Evolutionary conservation across 345 rosid genomes (phyloP).

Genomic region (Sonneratia alba): DNA sequence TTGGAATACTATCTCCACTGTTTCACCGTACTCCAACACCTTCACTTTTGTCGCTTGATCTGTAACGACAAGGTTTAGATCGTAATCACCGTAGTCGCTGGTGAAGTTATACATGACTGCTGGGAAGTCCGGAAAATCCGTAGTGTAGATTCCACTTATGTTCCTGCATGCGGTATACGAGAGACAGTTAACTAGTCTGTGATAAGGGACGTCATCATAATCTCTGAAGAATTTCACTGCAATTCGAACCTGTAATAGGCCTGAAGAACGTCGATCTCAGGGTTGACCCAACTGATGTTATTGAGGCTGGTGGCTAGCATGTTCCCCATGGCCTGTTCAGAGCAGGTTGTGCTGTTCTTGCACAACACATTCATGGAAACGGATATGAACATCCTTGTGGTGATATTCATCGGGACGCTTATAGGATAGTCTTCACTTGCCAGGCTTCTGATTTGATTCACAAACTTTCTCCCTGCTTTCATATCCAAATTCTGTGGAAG

Average conservation of each 20-base stretch:
- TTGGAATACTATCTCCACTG: neutral
- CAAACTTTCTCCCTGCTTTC: neutral
- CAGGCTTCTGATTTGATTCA: neutral
- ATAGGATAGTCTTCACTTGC: neutral
- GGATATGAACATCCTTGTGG: neutral
- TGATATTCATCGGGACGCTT: neutral
- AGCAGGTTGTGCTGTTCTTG: neutral
- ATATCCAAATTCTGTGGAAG: neutral
- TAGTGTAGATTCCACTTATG: neutral
- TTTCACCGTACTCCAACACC: neutral
- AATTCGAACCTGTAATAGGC: neutral
- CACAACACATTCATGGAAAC: neutral
- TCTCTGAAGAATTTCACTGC: neutral
- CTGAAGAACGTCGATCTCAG: neutral
- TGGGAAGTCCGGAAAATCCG: neutral
- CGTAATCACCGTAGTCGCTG: neutral
- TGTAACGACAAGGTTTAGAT: neutral
- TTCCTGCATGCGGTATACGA: neutral
- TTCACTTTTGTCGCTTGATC: neutral
- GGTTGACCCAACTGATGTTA: conserved; percentile 1
- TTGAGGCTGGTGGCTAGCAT: neutral
- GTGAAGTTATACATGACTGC: neutral
- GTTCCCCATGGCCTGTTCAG: neutral
- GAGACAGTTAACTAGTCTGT: neutral
- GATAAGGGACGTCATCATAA: no score